Evolutionary conservation across 2,329 filamentous ascomycete genomes (phyloP).

Genomic region (Trichophyton benhamiae): DNA sequence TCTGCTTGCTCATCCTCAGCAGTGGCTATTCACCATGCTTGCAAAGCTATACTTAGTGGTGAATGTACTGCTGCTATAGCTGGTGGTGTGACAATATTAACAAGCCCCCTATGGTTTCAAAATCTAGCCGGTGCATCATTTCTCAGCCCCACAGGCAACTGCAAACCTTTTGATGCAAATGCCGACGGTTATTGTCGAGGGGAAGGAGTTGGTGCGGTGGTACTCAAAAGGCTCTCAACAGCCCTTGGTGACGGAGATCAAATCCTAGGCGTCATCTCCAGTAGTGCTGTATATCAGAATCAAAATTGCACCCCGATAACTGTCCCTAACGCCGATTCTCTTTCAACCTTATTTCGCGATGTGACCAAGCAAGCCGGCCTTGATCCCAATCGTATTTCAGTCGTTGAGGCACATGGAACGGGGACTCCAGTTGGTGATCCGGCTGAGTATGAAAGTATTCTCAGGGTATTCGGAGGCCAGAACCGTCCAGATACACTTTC

Average conservation of each 20-base stretch:
- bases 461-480: conserved; percentile 15
- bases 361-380: conserved; percentile 2
- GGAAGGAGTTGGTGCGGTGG: conserved; percentile 30
- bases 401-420: conserved; percentile 26
- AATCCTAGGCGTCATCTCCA: conserved; percentile 32
- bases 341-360: background rate
- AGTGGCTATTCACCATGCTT: conserved; percentile 22
- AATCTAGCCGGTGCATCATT: conserved; percentile 17
- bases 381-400: conserved; percentile 4
- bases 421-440: conserved; percentile 24
- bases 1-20: conserved; percentile 21
- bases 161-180: conserved; percentile 23
- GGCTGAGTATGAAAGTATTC: conserved; percentile 19
- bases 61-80: conserved; percentile 12
- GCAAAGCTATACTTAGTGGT: conserved; percentile 14
- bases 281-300: conserved; percentile 30
- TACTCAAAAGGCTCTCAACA: conserved; percentile 30
- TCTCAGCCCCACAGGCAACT: conserved; percentile 14
- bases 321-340: conserved; percentile 5
- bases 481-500: conserved; percentile 10
- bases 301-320: conserved; percentile 21
- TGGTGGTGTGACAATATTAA: conserved; percentile 11
- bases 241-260: conserved; percentile 31
- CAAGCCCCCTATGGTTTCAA: conserved; percentile 2
- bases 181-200: conserved; percentile 35